Evolutionary conservation across 345 rosid species (phyloP).

Genomic region (Eucalyptus marginata): DNA sequence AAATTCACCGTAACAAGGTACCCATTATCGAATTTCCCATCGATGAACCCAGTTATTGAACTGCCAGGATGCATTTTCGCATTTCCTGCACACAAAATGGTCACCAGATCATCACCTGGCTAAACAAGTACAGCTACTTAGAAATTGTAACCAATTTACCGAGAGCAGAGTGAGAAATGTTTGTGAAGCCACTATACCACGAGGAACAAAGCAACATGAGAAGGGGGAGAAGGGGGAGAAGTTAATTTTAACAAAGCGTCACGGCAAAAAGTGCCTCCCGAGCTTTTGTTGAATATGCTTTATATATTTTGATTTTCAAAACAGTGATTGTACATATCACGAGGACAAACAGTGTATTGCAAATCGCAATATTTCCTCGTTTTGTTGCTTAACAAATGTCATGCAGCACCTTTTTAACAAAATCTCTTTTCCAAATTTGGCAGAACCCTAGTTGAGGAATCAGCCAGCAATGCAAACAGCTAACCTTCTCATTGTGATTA

Average conservation of each 20-base stretch:
- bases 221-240: background rate
- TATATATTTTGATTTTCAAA: background rate
- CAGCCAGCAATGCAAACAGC: background rate
- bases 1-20: conserved; percentile 48
- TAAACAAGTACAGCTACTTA: background rate
- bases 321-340: background rate
- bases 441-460: background rate
- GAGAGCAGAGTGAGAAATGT: background rate
- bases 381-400: background rate
- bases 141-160: background rate
- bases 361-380: background rate
- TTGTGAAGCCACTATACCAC: background rate
- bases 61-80: conserved; percentile 32
- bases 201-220: background rate
- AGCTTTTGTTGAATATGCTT: background rate
- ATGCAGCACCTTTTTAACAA: background rate
- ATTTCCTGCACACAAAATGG: conserved; percentile 14
- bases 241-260: background rate
- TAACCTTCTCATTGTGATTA: background rate
- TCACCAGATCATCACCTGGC: background rate
- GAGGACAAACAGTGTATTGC: background rate
- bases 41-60: conserved; percentile 56
- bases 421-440: background rate
- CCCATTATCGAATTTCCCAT: conserved; percentile 76
- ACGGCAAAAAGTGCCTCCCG: background rate